A percentile compares a stretch with the other conserved stretches of the same genome.
Evolutionary conservation across 176 grass and related monocot genomes (phyloP).

Genomic region (Carex pumila): DNA sequence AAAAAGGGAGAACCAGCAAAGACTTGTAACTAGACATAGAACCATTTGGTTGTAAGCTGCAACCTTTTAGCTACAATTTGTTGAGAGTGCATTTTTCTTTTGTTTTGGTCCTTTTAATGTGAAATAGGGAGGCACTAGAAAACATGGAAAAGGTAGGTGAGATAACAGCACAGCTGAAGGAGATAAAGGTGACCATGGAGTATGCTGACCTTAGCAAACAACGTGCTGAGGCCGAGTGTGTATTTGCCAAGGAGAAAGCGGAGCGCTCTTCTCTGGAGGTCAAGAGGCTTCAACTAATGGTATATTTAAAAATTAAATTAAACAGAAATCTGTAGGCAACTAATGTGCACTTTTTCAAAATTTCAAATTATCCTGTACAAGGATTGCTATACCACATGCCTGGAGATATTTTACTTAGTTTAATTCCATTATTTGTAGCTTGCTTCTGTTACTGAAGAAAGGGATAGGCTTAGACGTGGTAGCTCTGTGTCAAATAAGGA

Average conservation of each 20-base stretch:
- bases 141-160: slow-evolving; percentile 74
- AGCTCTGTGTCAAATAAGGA: slow-evolving; percentile 33
- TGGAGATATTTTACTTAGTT: slow-evolving; percentile 19
- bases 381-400: background rate
- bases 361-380: background rate
- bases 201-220: slow-evolving; percentile 67
- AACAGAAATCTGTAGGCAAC: background rate
- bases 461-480: slow-evolving; percentile 63
- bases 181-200: slow-evolving; percentile 69
- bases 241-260: slow-evolving; percentile 63
- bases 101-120: slow-evolving; percentile 25
- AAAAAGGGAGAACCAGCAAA: background rate
- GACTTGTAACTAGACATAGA: background rate
- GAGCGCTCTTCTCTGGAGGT: slow-evolving; percentile 52
- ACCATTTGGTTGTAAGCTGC: background rate
- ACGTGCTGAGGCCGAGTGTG: slow-evolving; percentile 64
- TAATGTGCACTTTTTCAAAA: background rate
- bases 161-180: slow-evolving; percentile 60
- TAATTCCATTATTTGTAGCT: slow-evolving; percentile 41
- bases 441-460: slow-evolving; percentile 77
- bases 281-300: slow-evolving; percentile 75
- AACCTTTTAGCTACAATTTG: background rate
- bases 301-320: slow-evolving; percentile 14
- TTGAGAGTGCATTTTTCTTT: background rate
- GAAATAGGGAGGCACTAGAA: slow-evolving; percentile 70